Conservation (phyloP, 1,284 basidiomycete species). For the Puccinia triticina region DNA sequence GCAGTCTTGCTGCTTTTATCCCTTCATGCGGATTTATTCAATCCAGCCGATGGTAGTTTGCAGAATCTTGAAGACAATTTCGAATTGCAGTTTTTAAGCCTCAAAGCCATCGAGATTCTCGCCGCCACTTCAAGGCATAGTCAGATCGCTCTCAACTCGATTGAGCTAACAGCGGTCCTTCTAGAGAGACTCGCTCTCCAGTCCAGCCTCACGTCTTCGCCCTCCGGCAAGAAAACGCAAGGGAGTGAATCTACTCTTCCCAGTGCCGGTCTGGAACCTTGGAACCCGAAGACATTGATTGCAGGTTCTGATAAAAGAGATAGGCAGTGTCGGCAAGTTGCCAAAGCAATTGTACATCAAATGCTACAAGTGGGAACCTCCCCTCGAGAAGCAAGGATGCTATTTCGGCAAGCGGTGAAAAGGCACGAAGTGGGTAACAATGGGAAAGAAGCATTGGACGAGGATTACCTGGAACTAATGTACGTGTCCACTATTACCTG, state of each 20-base stretch:
- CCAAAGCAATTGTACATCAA: slow-evolving; percentile 32
- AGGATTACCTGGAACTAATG: slow-evolving; percentile 46
- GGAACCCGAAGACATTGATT: slow-evolving; percentile 19
- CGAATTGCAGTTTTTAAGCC: slow-evolving; percentile 43
- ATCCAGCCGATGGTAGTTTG: not conserved
- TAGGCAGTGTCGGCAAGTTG: slow-evolving; percentile 28
- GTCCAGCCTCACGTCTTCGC: not conserved
- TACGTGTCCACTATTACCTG: not conserved
- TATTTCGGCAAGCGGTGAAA: slow-evolving; percentile 34
- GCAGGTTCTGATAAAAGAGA: slow-evolving; percentile 1
- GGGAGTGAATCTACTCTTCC: slow-evolving; percentile 2
- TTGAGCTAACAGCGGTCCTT: slow-evolving; percentile 37
- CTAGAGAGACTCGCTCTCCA: slow-evolving; percentile 28
- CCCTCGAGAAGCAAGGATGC: slow-evolving; percentile 41
- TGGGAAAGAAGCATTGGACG: slow-evolving; percentile 30
- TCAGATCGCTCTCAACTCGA: slow-evolving; percentile 48
- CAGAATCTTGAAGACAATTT: slow-evolving; percentile 26
- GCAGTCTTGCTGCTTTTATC: slow-evolving; percentile 40
- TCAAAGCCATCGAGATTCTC: slow-evolving; percentile 47
- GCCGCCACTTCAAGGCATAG: slow-evolving; percentile 37
- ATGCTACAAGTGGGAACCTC: slow-evolving; percentile 43
- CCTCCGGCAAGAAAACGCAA: not conserved
- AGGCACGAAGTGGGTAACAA: slow-evolving; percentile 5
- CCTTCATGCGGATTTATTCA: slow-evolving; percentile 41
- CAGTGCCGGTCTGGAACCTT: slow-evolving; percentile 47